A percentile compares a stretch with the other conserved stretches of the same genome.
phyloP scores from a whole-genome alignment of 495 filamentous ascomycete genomes.

The Cladorrhinum samala region DNA sequence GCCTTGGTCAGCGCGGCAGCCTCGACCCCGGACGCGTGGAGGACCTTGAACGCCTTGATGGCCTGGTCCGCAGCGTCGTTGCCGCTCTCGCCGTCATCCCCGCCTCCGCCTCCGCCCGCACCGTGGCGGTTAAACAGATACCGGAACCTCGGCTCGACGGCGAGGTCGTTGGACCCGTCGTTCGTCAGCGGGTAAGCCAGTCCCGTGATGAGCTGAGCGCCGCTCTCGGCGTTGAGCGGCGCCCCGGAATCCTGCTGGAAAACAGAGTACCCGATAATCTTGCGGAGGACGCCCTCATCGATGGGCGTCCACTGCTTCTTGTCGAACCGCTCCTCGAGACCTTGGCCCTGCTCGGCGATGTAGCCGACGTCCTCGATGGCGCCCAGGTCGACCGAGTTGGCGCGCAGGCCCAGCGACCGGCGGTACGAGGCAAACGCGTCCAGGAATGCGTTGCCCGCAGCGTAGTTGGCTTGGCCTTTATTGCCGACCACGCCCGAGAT shows the following conservation, averaged over 20 bases:
- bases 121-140: neutral
- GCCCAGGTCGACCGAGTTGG: conserved; percentile 22
- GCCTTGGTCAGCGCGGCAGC: conserved; percentile 2
- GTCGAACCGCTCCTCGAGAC: conserved; percentile 12
- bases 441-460: conserved; percentile 52
- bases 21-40: conserved; percentile 4
- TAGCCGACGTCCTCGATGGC: conserved; percentile 25
- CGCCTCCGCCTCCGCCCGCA: neutral
- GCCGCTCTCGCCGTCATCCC: neutral
- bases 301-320: conserved; percentile 25
- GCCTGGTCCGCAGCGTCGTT: neutral
- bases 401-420: conserved; percentile 11
- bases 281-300: conserved; percentile 24
- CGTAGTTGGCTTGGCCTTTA: conserved; percentile 51
- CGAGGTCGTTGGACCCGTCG: conserved; percentile 15
- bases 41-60: conserved; percentile 5
- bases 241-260: conserved; percentile 21
- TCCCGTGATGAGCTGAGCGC: conserved; percentile 25
- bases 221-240: conserved; percentile 1
- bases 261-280: conserved; percentile 29
- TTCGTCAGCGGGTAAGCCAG: conserved; percentile 14
- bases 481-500: conserved; percentile 46
- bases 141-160: neutral
- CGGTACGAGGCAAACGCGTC: conserved; percentile 37
- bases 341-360: conserved; percentile 15